Evolutionary conservation across 768 basidiomycete species (phyloP).

Genomic region (Mycena amicta): DNA sequence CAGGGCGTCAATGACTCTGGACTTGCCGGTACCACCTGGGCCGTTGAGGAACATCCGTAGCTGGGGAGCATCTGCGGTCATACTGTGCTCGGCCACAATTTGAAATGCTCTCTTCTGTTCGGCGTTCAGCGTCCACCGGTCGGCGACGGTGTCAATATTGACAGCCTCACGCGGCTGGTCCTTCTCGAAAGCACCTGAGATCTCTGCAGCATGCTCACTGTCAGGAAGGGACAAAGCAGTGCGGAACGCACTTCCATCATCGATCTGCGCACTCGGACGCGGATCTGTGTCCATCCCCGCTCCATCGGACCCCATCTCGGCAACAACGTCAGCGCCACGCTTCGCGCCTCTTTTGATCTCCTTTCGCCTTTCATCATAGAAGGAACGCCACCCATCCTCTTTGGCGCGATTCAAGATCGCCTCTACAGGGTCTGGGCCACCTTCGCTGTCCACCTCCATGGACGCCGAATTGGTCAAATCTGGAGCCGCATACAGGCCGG

Average conservation of each 20-base stretch:
- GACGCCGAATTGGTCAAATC: background rate
- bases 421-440: too few relatives aligned
- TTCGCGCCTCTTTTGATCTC: background rate
- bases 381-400: background rate
- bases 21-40: conserved; percentile 35
- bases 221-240: background rate
- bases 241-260: background rate
- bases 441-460: background rate
- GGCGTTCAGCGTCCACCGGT: background rate
- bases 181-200: background rate
- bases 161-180: background rate
- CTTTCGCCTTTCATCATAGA: background rate
- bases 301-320: background rate
- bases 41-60: conserved; percentile 31
- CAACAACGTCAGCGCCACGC: background rate
- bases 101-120: background rate
- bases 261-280: background rate
- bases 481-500: background rate
- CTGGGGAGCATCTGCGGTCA: conserved; percentile 1
- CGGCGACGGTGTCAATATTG: background rate
- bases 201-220: background rate
- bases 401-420: background rate
- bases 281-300: too few relatives aligned
- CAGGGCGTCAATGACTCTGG: conserved; percentile 26
- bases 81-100: background rate